Base-by-base conservation (phyloP, 148 eudicot genomes). In the Chenopodium berlandieri region DNA sequence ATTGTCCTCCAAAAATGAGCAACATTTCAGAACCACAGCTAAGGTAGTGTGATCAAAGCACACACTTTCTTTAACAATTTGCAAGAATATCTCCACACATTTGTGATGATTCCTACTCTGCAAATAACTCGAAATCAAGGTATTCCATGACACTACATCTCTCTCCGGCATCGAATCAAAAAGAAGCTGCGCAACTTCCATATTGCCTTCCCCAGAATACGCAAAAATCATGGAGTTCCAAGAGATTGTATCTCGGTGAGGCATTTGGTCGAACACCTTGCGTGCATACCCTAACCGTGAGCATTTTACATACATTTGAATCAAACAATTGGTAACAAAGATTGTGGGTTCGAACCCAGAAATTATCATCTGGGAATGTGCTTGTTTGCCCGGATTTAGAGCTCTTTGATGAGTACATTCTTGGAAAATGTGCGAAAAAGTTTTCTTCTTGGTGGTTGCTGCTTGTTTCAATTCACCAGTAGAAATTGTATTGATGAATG, bases 141-240 rank as follows among this genome's bases (percentile, higher is more conserved):
- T 91, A 77, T 95, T 95, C 99, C 99, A 95, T 3, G 97, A 90
- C 44, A 95, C 86, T 56, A 90, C 96, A 65, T 95, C 99, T 78
- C 86, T 92, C 68, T 83, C 82, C 17, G 94, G 92, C 90, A 92
- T 92, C n/a, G 27, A 80, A 46, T 89, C 91, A 78, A 95, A 95
- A 4, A 89, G 9, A 5, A 47, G 2, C 50, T 87, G 89, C 0
- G 92, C 97, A 48, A 67, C 32, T 5, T 9, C 84, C 90, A 94
- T 81, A 4, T 89, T 73, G 58, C 97, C 95, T 68, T 37, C 71
- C 60, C 81, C 79, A 1, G 91, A 86, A 83, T 88, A 91, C 17
- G 92, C 97, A 71, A 80, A 92, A 47, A 95, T 73, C 90, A 93
- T 82, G 1, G 94, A 79, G 30, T 95, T 95, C 91, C 97, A 95